Evolutionary conservation across 371 early-diverging fungal species (phyloP), one percentile per base, ranked within the genome.

Genomic region (Lichtheimia ornata): DNA sequence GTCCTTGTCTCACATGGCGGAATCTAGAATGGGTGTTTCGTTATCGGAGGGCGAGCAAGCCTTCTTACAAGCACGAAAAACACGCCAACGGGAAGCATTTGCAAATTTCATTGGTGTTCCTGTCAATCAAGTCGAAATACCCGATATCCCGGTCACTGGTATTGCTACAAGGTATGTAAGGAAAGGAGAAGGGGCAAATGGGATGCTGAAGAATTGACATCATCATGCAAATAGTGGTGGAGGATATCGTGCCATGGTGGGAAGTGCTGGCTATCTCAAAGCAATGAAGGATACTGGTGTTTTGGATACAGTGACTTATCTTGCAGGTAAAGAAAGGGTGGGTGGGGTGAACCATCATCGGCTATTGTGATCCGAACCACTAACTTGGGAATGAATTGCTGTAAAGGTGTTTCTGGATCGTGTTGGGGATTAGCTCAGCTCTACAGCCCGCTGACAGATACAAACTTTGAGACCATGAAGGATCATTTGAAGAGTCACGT

Each of bases 201-300:
- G 17, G 4, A 24, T 18, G 30, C 3, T 60, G 47, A n/a, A 4
- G 15, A n/a, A 47, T 25, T 41, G 12, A 43, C n/a, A 59, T 50
- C n/a, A 59, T 50, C 14, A 50, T 28, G 2, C 11, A 22, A 22
- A n/a, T 51, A 88, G 88, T 56, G 90, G 90, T 20, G 90, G 90
- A 7, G 90, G 90, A 5, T 86, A 81, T 64, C 81, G 90, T 7
- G 87, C 90, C 2, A 89, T 89, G 90, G 59, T 88, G 4, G 82
- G 85, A 12, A 74, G 79, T 15, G 61, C 71, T n/a, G 90, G 88
- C 4, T 86, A 84, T 56, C 65, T 86, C 61, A 73, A 76, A 5
- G 85, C 80, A 1, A 78, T 84, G 69, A 66, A 85, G 45, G 71
- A 84, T 18, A 70, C 77, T 1, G 88, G 88, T 17, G 50, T 79